phyloP scores from a whole-genome alignment of 768 basidiomycete species.

The Lentinula aciculospora region DNA sequence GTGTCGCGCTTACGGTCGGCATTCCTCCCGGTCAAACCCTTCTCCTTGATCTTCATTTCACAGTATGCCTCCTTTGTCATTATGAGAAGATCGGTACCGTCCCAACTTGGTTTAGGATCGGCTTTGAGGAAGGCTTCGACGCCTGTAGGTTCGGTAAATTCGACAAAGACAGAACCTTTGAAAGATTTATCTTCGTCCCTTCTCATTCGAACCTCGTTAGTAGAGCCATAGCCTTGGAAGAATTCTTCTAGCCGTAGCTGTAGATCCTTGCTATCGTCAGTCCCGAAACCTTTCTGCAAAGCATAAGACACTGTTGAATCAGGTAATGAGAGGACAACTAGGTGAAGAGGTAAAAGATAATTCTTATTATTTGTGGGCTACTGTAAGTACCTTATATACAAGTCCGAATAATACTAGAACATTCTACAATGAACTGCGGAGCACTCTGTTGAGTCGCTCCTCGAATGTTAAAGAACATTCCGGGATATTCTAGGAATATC shows the following conservation, averaged over 20 bases:
- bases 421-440: no score
- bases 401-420: no score
- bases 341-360: no score
- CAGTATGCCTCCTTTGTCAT: constrained; percentile 95
- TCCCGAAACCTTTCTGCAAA: constrained; percentile 80
- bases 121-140: constrained; percentile 74
- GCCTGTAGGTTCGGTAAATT: constrained; percentile 69
- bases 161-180: constrained; percentile 95
- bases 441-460: no score
- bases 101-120: constrained; percentile 77
- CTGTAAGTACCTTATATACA: no score
- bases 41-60: constrained; percentile 94
- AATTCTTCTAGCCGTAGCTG: constrained; percentile 76
- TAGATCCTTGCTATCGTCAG: constrained; percentile 49
- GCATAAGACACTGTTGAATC: no score
- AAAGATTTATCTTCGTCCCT: constrained; percentile 79
- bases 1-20: constrained; percentile 59
- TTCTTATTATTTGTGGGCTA: no score
- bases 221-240: constrained; percentile 70
- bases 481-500: no score
- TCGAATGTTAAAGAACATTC: no score
- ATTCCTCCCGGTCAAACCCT: constrained; percentile 75
- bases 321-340: no score
- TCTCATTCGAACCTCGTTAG: constrained; percentile 85
- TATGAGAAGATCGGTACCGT: constrained; percentile 67